Percentiles rank a stretch among this genome's conserved stretches.
These are phyloP conservation scores for Dryadomyces quercivorus DNA, from an alignment of 2,329 filamentous ascomycete species.

Conservation along the genomic window DNA sequence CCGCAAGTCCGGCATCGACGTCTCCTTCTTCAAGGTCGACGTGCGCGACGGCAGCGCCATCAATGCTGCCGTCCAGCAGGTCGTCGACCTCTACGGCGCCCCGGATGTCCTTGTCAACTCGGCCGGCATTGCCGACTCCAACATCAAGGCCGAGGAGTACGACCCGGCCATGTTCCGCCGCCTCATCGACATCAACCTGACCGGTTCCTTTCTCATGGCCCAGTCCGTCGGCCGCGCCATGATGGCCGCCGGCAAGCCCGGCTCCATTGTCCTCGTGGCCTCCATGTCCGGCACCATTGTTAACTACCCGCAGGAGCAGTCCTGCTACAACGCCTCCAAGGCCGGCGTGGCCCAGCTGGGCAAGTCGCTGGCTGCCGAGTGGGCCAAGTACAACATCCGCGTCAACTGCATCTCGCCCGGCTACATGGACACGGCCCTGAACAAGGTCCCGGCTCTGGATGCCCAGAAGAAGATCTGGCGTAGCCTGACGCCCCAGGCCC, in stretches of 20 bases:
- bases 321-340: constrained; percentile 76
- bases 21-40: constrained; percentile 68
- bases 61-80: constrained; percentile 53
- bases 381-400: constrained; percentile 69
- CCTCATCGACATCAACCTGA: constrained; percentile 73
- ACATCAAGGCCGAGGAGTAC: constrained; percentile 72
- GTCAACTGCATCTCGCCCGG: constrained; percentile 78
- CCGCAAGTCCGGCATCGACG: constrained; percentile 58
- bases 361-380: constrained; percentile 73
- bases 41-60: constrained; percentile 61
- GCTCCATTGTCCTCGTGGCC: constrained; percentile 63
- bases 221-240: constrained; percentile 61
- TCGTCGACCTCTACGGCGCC: constrained; percentile 53
- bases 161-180: constrained; percentile 65
- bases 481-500: constrained; percentile 58
- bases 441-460: constrained; percentile 65
- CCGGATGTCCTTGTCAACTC: constrained; percentile 70
- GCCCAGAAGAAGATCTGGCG: constrained; percentile 77
- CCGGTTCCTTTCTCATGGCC: constrained; percentile 64
- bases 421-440: constrained; percentile 77
- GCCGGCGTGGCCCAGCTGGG: constrained; percentile 66
- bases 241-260: constrained; percentile 59
- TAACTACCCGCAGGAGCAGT: constrained; percentile 78
- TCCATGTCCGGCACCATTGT: constrained; percentile 76
- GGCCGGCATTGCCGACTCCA: constrained; percentile 71